Percentiles rank a stretch among this genome's conserved stretches.
Evolutionary conservation across 2,329 filamentous ascomycete species (phyloP).

Genomic region (Huntiella bhutanensis): DNA sequence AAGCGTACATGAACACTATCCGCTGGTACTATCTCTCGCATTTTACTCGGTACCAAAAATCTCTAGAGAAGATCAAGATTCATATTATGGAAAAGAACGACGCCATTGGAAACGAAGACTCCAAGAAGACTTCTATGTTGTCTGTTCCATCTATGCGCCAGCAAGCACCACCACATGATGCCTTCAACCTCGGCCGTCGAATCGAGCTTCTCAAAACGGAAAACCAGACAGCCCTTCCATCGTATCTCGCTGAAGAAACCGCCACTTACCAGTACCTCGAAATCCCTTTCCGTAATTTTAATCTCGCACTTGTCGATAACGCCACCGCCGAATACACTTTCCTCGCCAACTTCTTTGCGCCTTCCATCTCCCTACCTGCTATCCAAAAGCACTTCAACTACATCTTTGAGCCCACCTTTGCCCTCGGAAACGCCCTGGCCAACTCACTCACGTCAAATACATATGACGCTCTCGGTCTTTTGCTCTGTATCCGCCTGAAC

Average conservation of each 20-base stretch:
- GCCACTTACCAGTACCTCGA: conserved; percentile 73
- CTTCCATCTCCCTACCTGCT: conserved; percentile 52
- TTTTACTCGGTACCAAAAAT: conserved; percentile 70
- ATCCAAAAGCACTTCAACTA: conserved; percentile 71
- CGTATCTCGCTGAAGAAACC: conserved; percentile 82
- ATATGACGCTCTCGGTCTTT: conserved; percentile 66
- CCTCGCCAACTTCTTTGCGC: conserved; percentile 72
- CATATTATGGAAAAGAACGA: conserved; percentile 71
- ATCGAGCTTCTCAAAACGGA: conserved; percentile 61
- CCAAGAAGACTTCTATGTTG: conserved; percentile 40
- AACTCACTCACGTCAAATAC: conserved; percentile 58
- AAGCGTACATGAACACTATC: conserved; percentile 97
- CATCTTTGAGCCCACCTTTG: conserved; percentile 77
- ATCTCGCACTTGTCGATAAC: conserved; percentile 84
- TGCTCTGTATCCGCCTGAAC: conserved; percentile 84
- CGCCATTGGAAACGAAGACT: conserved; percentile 59
- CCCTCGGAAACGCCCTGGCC: conserved; percentile 60
- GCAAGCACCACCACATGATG: conserved; percentile 51
- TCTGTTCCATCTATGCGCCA: conserved; percentile 21
- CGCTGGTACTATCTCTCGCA: conserved; percentile 92
- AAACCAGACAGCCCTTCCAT: conserved; percentile 60
- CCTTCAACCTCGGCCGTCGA: conserved; percentile 73
- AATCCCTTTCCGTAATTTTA: conserved; percentile 82
- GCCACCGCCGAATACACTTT: conserved; percentile 90
- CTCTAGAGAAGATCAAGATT: conserved; percentile 68